phyloP scores from a whole-genome alignment of 202 grass and related monocot species.

The Elaeis oleifera region DNA sequence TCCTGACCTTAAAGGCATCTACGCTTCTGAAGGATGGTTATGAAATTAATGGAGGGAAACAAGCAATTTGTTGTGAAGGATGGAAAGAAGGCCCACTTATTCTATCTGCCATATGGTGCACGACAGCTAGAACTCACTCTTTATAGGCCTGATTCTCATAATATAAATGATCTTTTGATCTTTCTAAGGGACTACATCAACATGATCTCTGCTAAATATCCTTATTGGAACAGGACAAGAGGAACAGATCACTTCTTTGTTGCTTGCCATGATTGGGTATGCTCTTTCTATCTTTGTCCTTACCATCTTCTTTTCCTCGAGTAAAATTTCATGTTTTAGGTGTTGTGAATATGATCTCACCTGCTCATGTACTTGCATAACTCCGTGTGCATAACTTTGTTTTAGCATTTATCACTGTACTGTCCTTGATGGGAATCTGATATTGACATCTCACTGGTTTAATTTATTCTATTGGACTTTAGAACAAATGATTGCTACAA shows the following conservation, averaged over 20 bases:
- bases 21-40: constrained; percentile 94
- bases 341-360: no score
- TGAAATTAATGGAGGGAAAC: constrained; percentile 75
- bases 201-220: constrained; percentile 63
- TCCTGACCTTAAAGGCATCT: constrained; percentile 76
- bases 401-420: no score
- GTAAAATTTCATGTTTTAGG: no score
- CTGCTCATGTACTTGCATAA: no score
- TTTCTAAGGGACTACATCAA: constrained; percentile 77
- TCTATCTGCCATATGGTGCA: constrained; percentile 77
- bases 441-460: no score
- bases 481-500: no score
- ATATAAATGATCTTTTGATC: constrained; percentile 48
- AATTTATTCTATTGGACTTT: no score
- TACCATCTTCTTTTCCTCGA: constrained; percentile 5
- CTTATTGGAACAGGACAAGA: constrained; percentile 72
- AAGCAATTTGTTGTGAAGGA: constrained; percentile 68
- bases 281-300: constrained; percentile 15
- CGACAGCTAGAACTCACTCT: constrained; percentile 57
- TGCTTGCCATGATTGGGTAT: constrained; percentile 97
- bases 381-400: no score
- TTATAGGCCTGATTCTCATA: constrained; percentile 66
- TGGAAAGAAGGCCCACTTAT: constrained; percentile 56
- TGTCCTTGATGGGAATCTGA: no score
- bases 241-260: constrained; percentile 90